A percentile compares a stretch with the other conserved stretches of the same genome.
Evolutionary conservation across 768 basidiomycete species (phyloP).

Genomic region (Multifurca ochricompacta): DNA sequence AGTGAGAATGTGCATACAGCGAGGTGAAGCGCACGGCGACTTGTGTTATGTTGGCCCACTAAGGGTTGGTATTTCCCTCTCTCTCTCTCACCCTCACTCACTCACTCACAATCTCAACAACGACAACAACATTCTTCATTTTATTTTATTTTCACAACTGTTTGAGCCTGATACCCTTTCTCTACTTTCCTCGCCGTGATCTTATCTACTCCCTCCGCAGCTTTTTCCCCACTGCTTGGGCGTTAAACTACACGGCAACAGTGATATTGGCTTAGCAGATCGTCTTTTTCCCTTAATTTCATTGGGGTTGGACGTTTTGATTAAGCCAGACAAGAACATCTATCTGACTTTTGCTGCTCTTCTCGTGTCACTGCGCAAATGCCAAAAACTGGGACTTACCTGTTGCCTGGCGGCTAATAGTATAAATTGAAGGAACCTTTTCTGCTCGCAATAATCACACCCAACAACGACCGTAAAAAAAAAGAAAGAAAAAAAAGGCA

Average conservation of each 20-base stretch:
- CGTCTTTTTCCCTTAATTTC: slow-evolving; percentile 33
- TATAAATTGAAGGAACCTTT: no score
- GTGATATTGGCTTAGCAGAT: slow-evolving; percentile 43
- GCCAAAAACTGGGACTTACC: not conserved
- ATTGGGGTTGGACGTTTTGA: slow-evolving; percentile 45
- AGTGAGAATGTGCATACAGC: slow-evolving; percentile 2
- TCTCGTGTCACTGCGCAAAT: not conserved
- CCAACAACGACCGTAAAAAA: no score
- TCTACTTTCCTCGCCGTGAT: slow-evolving; percentile 31
- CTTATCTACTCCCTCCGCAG: slow-evolving; percentile 56
- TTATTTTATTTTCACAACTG: not conserved
- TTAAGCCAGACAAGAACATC: slow-evolving; percentile 16
- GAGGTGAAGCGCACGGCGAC: no score
- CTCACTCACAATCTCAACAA: no score
- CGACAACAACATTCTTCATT: no score
- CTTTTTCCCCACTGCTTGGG: slow-evolving; percentile 36
- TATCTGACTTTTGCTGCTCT: not conserved
- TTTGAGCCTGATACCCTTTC: not conserved
- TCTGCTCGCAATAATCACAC: no score
- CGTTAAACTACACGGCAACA: slow-evolving; percentile 71
- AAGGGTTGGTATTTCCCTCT: no score
- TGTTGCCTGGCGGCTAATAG: no score
- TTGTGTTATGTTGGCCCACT: no score
- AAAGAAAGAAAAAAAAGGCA: no score
- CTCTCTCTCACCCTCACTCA: no score